Base-by-base conservation (phyloP, 805 yeast genomes). In the Jamesozyma spencerorum region DNA sequence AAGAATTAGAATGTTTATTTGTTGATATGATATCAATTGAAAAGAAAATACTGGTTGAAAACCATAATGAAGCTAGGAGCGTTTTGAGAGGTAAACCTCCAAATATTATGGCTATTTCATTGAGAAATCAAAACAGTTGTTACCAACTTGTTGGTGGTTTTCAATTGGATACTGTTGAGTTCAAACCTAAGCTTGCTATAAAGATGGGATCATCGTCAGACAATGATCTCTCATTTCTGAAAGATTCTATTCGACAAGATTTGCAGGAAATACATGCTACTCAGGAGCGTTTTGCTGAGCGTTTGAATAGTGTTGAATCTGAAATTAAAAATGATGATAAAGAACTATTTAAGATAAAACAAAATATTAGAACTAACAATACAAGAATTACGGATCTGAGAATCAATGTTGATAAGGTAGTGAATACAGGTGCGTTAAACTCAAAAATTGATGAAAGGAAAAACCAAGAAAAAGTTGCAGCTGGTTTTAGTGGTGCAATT, bases 1-100 rank as follows among this genome's bases (percentile, higher is more conserved):
- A 73, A 32, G 70, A 71, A 31, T 69, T 80, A 7, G 69, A 72
- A 50, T 79, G 75, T 48, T 62, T 81, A 2, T 57, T 87, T 35
- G 78, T 87, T 38, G 95, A 85, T 59, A 47, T 69, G 3, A 68
- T 69, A 31, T 66, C 63, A 34, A 70, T 84, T 35, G 94, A 88
- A 52, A 66, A 71, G 10, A 63, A 72, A 1, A 63, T 82, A 0
- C 56, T 87, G 31, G 66, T 76, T 14, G 68, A 70, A 1, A 65
- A 75, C 39, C 67, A 77, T 46, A 49, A 55, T 2, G 70, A 68
- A 12, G 90, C 84, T 0, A 76, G 74, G 47, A 41, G 46, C 0
- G 57, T 68, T 14, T 54, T 78, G 40, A 57, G 63, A 27, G 34
- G 39, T 4, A 55, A 62, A 8, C 63, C 66, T 0, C 43, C 43